phyloP scores from a whole-genome alignment of 768 basidiomycete species.

The Panellus pusillus region DNA sequence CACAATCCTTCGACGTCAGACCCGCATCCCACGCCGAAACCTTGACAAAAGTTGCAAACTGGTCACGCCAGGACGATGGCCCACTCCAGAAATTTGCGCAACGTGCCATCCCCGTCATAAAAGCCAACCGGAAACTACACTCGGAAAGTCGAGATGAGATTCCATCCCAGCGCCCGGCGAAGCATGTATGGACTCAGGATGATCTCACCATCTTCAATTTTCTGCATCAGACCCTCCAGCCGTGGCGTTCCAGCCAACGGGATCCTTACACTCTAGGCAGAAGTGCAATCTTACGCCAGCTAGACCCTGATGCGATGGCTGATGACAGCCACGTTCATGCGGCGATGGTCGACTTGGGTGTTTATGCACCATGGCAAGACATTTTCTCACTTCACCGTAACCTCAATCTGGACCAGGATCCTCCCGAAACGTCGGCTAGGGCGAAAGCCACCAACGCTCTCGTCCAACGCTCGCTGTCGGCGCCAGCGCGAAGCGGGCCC shows the following conservation, averaged over 20 bases:
- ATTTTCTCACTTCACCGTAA: constrained; percentile 40
- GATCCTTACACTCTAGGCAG: constrained; percentile 61
- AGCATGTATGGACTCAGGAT: constrained; percentile 45
- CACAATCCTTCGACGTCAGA: constrained; percentile 61
- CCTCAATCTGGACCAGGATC: constrained; percentile 36
- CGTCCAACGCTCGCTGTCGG: constrained; percentile 29
- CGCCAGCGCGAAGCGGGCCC: constrained; percentile 28
- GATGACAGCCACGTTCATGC: constrained; percentile 39
- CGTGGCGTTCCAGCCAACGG: constrained; percentile 47
- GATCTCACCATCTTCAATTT: constrained; percentile 63
- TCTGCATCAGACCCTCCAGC: constrained; percentile 53
- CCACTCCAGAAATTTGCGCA: constrained; percentile 48
- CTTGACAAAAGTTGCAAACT: constrained; percentile 45
- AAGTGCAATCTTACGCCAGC: constrained; percentile 56
- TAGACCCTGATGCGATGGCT: constrained; percentile 41
- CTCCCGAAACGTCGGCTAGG: constrained; percentile 28
- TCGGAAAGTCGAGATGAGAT: constrained; percentile 31
- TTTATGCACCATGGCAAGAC: constrained; percentile 82
- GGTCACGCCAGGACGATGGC: constrained; percentile 43
- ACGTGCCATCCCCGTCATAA: constrained; percentile 50
- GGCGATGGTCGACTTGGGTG: constrained; percentile 70
- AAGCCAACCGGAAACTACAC: constrained; percentile 29
- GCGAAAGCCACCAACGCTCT: constrained; percentile 28
- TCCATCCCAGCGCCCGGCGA: constrained; percentile 30
- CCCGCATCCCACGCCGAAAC: constrained; percentile 56